Base-by-base conservation (phyloP, 2,329 filamentous ascomycete species). In the Apiospora hydei region DNA sequence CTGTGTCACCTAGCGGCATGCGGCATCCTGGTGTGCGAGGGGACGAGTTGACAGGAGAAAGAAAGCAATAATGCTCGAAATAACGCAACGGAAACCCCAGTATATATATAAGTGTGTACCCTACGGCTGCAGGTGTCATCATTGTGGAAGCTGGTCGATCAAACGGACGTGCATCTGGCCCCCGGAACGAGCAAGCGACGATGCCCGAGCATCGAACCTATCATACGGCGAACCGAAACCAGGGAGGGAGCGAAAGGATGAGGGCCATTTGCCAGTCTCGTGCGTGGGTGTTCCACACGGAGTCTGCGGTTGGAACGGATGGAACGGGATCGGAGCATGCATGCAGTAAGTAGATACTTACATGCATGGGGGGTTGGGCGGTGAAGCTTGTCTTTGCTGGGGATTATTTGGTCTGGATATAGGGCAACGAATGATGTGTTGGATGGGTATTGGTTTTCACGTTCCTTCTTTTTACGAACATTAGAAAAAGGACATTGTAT, bases 141-240 rank as follows among this genome's bases (percentile, higher is more conserved):
- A 64, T 64, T 64, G 57, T 64, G 57, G 34, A n/a, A 64, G 57
- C 30, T 64, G 57, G 57, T 64, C 57, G 57, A 64, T 64, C 57
- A 64, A 64, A 41, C 34, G 57, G 34, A 64, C 18, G 57, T 41
- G 57, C 57, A 64, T 64, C 38, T n/a, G 24, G 57, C 30, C 57
- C 57, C 57, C 34, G 18, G 57, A 41, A 34, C 57, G 57, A 64
- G n/a, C 18, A 61, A 41, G 57, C 57, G 38, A 64, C 57, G 30
- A n/a, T 41, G 34, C 14, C 57, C 57, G 57, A 41, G 18, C n/a
- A 64, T 64, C 57, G 57, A 64, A 64, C 57, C 57, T 64, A 64
- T 64, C 57, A 64, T 13, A 41, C 57, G 18, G 21, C 57, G 8
- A 64, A 13, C 34, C 57, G 57, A 64, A 14, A 24, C 57, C 2